phyloP scores from a whole-genome alignment of 2,329 filamentous ascomycete genomes.

The Trichoderma citrinoviride region DNA sequence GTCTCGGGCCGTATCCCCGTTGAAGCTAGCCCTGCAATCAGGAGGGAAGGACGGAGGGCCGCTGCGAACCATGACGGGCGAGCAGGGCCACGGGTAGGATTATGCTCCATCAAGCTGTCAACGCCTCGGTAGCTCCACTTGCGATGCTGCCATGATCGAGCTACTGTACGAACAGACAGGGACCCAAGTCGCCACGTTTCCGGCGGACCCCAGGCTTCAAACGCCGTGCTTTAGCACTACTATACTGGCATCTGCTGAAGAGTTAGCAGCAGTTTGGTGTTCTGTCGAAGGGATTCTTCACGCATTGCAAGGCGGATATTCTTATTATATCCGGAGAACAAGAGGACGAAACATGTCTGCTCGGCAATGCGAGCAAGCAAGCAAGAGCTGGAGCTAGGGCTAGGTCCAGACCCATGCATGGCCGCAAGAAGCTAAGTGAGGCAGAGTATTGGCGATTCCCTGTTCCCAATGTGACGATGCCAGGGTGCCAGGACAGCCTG shows the following conservation, averaged over 20 bases:
- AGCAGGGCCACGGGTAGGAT: background rate
- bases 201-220: background rate
- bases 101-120: background rate
- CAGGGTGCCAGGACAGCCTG: background rate
- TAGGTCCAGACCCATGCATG: background rate
- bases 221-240: too few relatives aligned
- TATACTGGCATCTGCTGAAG: too few relatives aligned
- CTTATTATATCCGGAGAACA: too few relatives aligned
- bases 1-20: background rate
- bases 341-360: background rate
- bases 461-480: background rate
- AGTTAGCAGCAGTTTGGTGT: too few relatives aligned
- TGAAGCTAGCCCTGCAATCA: background rate
- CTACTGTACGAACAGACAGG: background rate
- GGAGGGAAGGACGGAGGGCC: background rate
- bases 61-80: background rate
- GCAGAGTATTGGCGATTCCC: background rate
- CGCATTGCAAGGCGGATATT: too few relatives aligned
- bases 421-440: background rate
- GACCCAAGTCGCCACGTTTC: background rate
- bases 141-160: background rate
- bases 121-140: background rate
- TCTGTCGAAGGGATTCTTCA: too few relatives aligned
- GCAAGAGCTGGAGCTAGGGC: too few relatives aligned
- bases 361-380: background rate